These are phyloP conservation scores for Diaporthe humulicola DNA, from an alignment of 2,329 filamentous ascomycete genomes.

Conservation along the genomic window DNA sequence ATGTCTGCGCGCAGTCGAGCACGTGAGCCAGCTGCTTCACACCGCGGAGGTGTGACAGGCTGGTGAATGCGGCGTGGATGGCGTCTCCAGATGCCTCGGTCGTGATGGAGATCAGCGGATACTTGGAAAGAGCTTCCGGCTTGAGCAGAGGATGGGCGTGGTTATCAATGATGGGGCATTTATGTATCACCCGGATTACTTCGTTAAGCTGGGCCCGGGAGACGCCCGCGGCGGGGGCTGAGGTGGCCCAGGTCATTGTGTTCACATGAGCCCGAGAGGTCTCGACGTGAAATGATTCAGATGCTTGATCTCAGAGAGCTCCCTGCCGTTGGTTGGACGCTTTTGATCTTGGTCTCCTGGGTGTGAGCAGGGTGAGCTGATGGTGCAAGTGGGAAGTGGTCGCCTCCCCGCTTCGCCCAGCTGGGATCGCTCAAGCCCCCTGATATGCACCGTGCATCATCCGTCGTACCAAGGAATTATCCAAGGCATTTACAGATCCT, in stretches of 20 bases:
- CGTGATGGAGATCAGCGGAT: slow-evolving; percentile 71
- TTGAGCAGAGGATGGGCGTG: slow-evolving; percentile 79
- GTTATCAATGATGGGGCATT: slow-evolving; percentile 78
- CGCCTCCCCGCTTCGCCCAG: slow-evolving; percentile 4
- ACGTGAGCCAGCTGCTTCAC: slow-evolving; percentile 75
- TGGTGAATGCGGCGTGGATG: slow-evolving; percentile 70
- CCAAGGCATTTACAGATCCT: not conserved
- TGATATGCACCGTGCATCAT: slow-evolving; percentile 11
- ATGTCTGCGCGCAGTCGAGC: slow-evolving; percentile 74
- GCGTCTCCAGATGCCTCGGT: slow-evolving; percentile 81
- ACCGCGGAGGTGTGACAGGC: slow-evolving; percentile 78
- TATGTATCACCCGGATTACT: slow-evolving; percentile 58
- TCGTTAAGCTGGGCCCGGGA: slow-evolving; percentile 46
- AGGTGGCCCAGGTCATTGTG: slow-evolving; percentile 16
- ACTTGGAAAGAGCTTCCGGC: slow-evolving; percentile 58
- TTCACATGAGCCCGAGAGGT: not conserved
- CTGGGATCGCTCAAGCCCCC: slow-evolving; percentile 7
- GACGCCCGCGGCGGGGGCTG: slow-evolving; percentile 34
- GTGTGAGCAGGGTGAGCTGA: slow-evolving; percentile 8
- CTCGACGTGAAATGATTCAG: not conserved
- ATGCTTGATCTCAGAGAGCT: not conserved
- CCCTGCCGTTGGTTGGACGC: not conserved
- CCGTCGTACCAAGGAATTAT: not conserved
- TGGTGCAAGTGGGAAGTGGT: not conserved
- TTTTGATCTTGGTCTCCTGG: not conserved